Conservation (phyloP, 176 grass and related monocot species). For the Juncus inflexus region DNA sequence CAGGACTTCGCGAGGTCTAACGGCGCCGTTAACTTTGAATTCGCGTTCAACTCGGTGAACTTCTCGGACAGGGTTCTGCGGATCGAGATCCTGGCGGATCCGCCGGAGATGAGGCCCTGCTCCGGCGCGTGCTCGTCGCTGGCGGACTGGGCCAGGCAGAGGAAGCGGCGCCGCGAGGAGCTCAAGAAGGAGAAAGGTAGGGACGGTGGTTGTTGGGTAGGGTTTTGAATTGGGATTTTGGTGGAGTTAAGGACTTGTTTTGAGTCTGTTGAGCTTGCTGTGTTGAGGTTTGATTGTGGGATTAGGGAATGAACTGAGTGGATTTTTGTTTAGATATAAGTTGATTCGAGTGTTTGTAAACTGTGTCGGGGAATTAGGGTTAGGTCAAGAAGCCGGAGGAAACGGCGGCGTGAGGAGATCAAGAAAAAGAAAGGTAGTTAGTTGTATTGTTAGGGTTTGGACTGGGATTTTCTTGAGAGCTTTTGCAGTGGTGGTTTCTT, state of each 20-base stretch:
- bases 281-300: neutral
- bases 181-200: constrained; percentile 70
- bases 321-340: no score
- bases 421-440: neutral
- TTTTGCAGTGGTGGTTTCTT: no score
- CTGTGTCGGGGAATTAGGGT: no score
- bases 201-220: neutral
- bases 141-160: constrained; percentile 51
- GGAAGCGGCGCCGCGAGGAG: constrained; percentile 64
- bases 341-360: no score
- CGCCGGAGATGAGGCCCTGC: constrained; percentile 27
- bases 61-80: constrained; percentile 75
- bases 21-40: constrained; percentile 54
- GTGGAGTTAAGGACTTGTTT: neutral
- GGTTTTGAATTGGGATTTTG: neutral
- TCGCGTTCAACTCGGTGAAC: constrained; percentile 84
- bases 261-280: neutral
- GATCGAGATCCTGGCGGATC: constrained; percentile 61
- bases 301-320: neutral
- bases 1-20: constrained; percentile 57
- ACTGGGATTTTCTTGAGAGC: no score
- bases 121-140: constrained; percentile 36
- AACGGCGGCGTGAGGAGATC: neutral
- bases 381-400: neutral
- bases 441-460: no score